Base-by-base conservation (phyloP, 768 basidiomycete species). In the Lenzites betulinus region DNA sequence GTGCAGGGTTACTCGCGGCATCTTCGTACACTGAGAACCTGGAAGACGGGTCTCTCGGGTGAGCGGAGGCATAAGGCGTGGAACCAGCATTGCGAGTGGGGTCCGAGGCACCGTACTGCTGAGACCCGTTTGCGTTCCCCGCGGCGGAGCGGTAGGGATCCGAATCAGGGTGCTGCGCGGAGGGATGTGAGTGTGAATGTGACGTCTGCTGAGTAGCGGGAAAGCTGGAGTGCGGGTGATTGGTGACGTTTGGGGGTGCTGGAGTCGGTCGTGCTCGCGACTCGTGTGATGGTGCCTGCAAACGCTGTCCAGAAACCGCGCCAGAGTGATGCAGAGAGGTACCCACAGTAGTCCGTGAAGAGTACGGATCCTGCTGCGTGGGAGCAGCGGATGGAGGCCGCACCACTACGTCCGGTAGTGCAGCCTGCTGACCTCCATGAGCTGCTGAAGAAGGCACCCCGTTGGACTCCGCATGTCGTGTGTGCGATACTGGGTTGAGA, bases 381-480 rank as follows among this genome's bases (percentile, higher is more conserved):
- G 56, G 56, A 20, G 51, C 51, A 25, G 60, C 53, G 16, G 62
- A 63, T 4, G 62, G 62, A 20, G 62, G 62, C 38, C 62, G 56
- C 12, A 63, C 35, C 28, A 63, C 62, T 16, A 58, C 56, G 16
- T 62, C 55, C 13, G 62, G 56, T 7, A 58, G 22, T n/a, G n/a
- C 16, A 15, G 52, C 13, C 51, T 35, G 22, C 22, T 56, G 54
- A 26, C 50, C n/a, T n/a, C 52, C 59, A 33, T 60, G 53, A 15
- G 30, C 18, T 28, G 36, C 36, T 23, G 41, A 20, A 16, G 51
- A 35, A 16, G 23, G 23, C 25, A 26, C 44, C 42, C 39, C 59
- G 33, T 44, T 54, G 35, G 46, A 16, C n/a, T 54, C 52, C 42
- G 35, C 48, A 16, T 60, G 53, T 23, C 49, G 60, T 6, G 48